These are phyloP conservation scores for Erodium trifolium DNA, from an alignment of 441 rosid genomes.

Conservation along the genomic window DNA sequence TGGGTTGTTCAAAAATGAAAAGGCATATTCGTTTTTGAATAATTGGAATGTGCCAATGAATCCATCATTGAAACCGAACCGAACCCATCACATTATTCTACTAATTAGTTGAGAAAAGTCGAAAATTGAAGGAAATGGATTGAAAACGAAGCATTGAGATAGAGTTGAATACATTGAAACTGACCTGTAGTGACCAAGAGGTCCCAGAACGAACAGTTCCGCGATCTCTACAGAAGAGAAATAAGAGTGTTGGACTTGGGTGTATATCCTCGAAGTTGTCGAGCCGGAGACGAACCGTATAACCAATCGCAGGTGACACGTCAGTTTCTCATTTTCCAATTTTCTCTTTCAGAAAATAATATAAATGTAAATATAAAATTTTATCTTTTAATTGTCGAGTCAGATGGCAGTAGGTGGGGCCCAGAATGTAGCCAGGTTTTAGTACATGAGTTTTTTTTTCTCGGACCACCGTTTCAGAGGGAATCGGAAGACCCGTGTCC, in stretches of 20 bases:
- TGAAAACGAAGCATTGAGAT: not conserved
- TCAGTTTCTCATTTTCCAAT: not conserved
- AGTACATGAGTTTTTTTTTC: too few species aligned
- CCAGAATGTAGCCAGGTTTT: not conserved
- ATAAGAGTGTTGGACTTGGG: not conserved
- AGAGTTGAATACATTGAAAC: slow-evolving; percentile 11
- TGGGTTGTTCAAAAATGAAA: slow-evolving; percentile 12
- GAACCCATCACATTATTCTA: not conserved
- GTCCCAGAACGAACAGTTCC: slow-evolving; percentile 10
- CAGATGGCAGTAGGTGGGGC: not conserved
- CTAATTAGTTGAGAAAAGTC: not conserved
- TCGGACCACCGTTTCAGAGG: not conserved
- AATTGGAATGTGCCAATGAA: slow-evolving; percentile 32
- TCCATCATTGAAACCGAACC: slow-evolving; percentile 5
- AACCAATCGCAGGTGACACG: not conserved
- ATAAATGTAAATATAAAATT: too few species aligned
- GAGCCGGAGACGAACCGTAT: slow-evolving; percentile 13
- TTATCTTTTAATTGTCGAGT: too few species aligned
- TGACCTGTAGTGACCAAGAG: slow-evolving; percentile 9
- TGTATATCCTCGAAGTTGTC: slow-evolving; percentile 14
- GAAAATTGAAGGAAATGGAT: not conserved
- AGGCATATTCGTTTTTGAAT: slow-evolving; percentile 40
- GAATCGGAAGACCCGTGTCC: not conserved
- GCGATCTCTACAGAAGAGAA: slow-evolving; percentile 17
- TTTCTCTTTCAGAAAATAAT: not conserved